These are phyloP conservation scores for Coffea canephora DNA, from an alignment of 257 asterid genomes.

Conservation along the genomic window DNA sequence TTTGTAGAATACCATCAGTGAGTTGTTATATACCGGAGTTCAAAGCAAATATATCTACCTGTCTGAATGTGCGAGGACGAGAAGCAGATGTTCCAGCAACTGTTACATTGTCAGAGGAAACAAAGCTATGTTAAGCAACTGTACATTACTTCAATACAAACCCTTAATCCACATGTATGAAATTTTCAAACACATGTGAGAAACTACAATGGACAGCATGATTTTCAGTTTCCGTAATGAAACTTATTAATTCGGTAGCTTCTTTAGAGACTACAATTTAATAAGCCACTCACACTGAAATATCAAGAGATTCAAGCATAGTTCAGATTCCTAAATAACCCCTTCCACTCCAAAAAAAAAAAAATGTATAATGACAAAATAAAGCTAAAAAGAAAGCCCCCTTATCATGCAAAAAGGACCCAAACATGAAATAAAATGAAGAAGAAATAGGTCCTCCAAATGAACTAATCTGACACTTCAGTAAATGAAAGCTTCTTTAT, in stretches of 20 bases:
- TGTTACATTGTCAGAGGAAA: slow-evolving; percentile 27
- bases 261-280: background rate
- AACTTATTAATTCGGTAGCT: too few relatives aligned
- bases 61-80: slow-evolving; percentile 83
- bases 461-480: too few relatives aligned
- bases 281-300: background rate
- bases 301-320: background rate
- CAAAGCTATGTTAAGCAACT: background rate
- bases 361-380: background rate
- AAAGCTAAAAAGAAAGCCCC: background rate
- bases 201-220: background rate
- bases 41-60: slow-evolving; percentile 36
- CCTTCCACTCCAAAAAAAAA: too few relatives aligned
- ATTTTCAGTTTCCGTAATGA: background rate
- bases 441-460: too few relatives aligned
- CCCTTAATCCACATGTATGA: background rate
- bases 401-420: background rate
- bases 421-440: background rate
- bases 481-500: too few relatives aligned
- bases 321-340: too few relatives aligned
- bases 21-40: background rate
- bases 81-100: slow-evolving; percentile 75
- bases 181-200: background rate
- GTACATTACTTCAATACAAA: background rate
- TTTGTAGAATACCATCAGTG: too few relatives aligned